Evolutionary conservation across 1,139 yeast genomes (phyloP).

Genomic region (Saccharomyces hybrid): DNA sequence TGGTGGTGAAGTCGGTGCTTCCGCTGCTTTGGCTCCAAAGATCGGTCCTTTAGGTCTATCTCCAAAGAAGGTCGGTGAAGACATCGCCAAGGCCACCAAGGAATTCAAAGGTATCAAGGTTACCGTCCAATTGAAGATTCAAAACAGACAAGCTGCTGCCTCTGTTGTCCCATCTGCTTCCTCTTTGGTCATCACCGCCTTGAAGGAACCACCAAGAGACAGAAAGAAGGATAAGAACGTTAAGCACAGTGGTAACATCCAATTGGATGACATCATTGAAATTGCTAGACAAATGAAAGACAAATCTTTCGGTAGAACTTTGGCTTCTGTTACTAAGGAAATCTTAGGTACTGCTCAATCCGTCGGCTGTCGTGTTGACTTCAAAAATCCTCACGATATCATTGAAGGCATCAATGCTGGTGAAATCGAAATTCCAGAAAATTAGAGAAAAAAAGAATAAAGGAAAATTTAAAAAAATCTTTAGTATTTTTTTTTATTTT

Average conservation of each 20-base stretch:
- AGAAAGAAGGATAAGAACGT: conserved; percentile 99
- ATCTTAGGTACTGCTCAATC: conserved; percentile 99
- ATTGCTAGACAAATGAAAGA: conserved; percentile 97
- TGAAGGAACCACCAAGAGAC: conserved; percentile 99
- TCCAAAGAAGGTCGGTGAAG: conserved; percentile 99
- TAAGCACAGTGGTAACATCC: conserved; percentile 98
- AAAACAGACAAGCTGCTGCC: conserved; percentile 99
- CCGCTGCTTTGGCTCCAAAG: conserved; percentile 99
- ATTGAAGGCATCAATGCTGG: conserved; percentile 97
- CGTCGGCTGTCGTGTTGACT: conserved; percentile 97
- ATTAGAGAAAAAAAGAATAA: conserved; percentile 35
- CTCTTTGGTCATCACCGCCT: conserved; percentile 96
- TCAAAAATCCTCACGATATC: conserved; percentile 98
- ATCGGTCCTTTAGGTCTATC: conserved; percentile 99
- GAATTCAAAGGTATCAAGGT: conserved; percentile 98
- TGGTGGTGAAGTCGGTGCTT: conserved; percentile 99
- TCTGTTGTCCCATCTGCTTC: conserved; percentile 99
- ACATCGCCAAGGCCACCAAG: conserved; percentile 99
- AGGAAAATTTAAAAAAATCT: neutral
- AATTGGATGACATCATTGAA: conserved; percentile 92
- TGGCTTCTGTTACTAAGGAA: conserved; percentile 96
- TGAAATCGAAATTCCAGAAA: conserved; percentile 92
- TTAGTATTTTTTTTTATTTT: neutral
- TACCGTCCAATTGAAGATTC: conserved; percentile 96
- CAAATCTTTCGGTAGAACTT: conserved; percentile 96